phyloP scores from a whole-genome alignment of 192 early-diverging fungal genomes.

The Coemansia sp. region DNA sequence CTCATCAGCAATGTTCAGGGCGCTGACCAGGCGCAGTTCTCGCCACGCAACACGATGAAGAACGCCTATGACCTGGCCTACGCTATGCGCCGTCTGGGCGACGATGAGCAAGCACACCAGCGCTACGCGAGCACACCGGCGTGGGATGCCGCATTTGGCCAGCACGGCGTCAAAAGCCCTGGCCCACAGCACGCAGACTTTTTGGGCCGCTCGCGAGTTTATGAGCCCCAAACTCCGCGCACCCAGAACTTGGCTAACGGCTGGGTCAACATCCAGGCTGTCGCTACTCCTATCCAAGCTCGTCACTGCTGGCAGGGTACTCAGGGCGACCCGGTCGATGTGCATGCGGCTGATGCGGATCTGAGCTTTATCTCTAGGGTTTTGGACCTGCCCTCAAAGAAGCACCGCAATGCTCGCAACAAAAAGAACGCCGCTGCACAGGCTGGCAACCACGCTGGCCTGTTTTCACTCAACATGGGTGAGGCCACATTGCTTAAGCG shows the following conservation, averaged over 20 bases:
- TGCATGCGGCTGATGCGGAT: constrained; percentile 49
- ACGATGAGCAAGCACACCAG: constrained; percentile 55
- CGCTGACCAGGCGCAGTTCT: constrained; percentile 32
- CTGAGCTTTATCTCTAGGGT: constrained; percentile 49
- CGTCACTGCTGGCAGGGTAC: constrained; percentile 56
- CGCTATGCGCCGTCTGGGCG: constrained; percentile 74
- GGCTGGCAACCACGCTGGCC: background rate
- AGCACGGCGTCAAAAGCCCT: constrained; percentile 48
- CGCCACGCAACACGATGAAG: constrained; percentile 63
- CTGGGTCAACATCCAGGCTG: constrained; percentile 53
- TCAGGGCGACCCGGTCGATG: constrained; percentile 49
- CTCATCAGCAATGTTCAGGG: background rate
- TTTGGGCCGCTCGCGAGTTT: constrained; percentile 14
- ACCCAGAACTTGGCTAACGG: constrained; percentile 44
- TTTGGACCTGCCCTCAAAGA: constrained; percentile 47
- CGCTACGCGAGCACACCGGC: constrained; percentile 43
- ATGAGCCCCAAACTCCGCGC: constrained; percentile 27
- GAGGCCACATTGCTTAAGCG: constrained; percentile 51
- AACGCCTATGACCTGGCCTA: constrained; percentile 74
- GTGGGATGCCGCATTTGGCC: constrained; percentile 52
- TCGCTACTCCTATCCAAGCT: constrained; percentile 48
- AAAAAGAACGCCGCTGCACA: constrained; percentile 16
- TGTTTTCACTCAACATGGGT: constrained; percentile 53
- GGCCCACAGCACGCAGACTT: constrained; percentile 28
- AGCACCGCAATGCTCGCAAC: constrained; percentile 32